A percentile compares a stretch with the other conserved stretches of the same genome.
Evolutionary conservation across 2,329 filamentous ascomycete species (phyloP).

Genomic region (Sclerotinia spermophila): DNA sequence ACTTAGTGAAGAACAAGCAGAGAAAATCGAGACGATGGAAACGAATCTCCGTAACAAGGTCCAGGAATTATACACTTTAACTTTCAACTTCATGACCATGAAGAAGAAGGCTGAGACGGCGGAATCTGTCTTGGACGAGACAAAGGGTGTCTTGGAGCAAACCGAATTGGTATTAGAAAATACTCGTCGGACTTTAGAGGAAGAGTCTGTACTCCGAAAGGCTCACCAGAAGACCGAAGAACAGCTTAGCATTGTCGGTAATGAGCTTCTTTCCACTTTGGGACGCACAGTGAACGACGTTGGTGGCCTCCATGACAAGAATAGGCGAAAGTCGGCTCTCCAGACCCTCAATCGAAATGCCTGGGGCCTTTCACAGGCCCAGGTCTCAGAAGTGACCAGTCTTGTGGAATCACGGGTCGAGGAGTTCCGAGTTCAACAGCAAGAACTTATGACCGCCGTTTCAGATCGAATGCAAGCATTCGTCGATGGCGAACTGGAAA

Average conservation of each 20-base stretch:
- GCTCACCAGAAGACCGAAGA: conserved; percentile 84
- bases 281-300: conserved; percentile 77
- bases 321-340: conserved; percentile 78
- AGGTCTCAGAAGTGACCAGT: conserved; percentile 72
- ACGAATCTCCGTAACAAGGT: conserved; percentile 87
- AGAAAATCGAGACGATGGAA: conserved; percentile 90
- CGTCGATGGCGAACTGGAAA: conserved; percentile 68
- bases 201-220: conserved; percentile 75
- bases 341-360: conserved; percentile 73
- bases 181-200: conserved; percentile 70
- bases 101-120: conserved; percentile 88
- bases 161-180: conserved; percentile 79
- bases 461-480: conserved; percentile 72
- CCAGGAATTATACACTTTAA: conserved; percentile 84
- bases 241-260: conserved; percentile 69
- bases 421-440: conserved; percentile 69
- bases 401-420: conserved; percentile 73
- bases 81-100: conserved; percentile 78
- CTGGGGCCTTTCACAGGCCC: conserved; percentile 73
- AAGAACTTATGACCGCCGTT: conserved; percentile 63
- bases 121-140: conserved; percentile 68
- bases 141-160: conserved; percentile 77
- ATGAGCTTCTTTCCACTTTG: conserved; percentile 73
- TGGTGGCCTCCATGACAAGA: conserved; percentile 77
- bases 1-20: conserved; percentile 84